Base-by-base conservation (phyloP, 2,329 filamentous ascomycete genomes). In the Helicocarpus griseus region DNA sequence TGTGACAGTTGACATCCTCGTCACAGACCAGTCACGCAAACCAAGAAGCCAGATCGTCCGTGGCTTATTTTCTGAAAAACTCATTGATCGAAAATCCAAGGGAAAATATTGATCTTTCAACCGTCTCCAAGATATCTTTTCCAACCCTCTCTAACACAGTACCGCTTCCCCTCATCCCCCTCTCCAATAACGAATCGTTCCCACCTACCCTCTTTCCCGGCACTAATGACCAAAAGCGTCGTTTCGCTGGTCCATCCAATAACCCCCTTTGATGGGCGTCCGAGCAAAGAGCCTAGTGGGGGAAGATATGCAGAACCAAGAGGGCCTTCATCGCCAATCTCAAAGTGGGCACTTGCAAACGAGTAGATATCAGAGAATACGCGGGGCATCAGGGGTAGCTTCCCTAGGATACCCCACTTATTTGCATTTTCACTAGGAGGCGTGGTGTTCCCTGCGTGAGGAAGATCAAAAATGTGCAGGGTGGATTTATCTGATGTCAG, bases 401-500 rank as follows among this genome's bases (percentile, higher is more conserved):
- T 90, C 56, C 87, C 83, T 4, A 96, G 72, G 44, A 95, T 79
- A 1, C 89, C 89, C 86, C 89, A 95, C 73, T 90, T 91, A 46
- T 77, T 78, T 4, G 77, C 72, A 43, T 78, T 76, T 36, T 77
- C 72, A 51, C 69, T 69, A 4, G 63, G 59, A 28, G 56, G 56
- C 3, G 59, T 57, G 33, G 60, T 53, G 31, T 64, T 65, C 29
- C 57, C 61, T 33, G 70, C 69, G 49, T 69, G 65, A 47, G 85
- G 85, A 1, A 96, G 77, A 63, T 97, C 89, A 64, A 96, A 98
- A 35, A 98, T 79, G 69, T 98, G 93, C 9, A 98, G 76, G 0
- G 90, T 98, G 5, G 88, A 90, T 70, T 97, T 98, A 74, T 98
- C 93, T 1, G 90, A 96, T 1, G 91, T 97, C 55, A 89, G 91